These are phyloP conservation scores for Mucor racemosus DNA, from an alignment of 371 early-diverging fungal genomes.

Conservation along the genomic window DNA sequence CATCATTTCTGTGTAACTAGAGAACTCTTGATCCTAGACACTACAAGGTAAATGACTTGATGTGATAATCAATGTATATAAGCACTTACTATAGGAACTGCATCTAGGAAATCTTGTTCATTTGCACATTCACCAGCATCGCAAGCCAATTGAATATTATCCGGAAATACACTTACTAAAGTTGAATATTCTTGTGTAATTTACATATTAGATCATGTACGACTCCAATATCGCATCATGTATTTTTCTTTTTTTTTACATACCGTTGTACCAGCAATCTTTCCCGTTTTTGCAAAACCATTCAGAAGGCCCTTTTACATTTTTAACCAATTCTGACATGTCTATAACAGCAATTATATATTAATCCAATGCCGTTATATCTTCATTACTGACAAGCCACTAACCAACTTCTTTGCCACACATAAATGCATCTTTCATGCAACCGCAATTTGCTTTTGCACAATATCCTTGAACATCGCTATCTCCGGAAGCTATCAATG, in stretches of 20 bases:
- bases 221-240: not conserved
- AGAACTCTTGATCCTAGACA: slow-evolving; percentile 39
- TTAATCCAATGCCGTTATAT: no score
- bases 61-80: not conserved
- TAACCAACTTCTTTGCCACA: slow-evolving; percentile 65
- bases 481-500: slow-evolving; percentile 27
- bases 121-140: slow-evolving; percentile 67
- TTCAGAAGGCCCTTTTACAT: slow-evolving; percentile 54
- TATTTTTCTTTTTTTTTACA: slow-evolving; percentile 6
- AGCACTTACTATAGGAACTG: slow-evolving; percentile 40
- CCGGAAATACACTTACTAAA: slow-evolving; percentile 57
- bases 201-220: slow-evolving; percentile 7
- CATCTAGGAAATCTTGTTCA: slow-evolving; percentile 49
- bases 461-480: slow-evolving; percentile 53
- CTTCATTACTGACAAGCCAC: not conserved
- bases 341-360: slow-evolving; percentile 22
- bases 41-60: not conserved
- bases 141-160: slow-evolving; percentile 60
- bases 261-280: slow-evolving; percentile 65
- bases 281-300: slow-evolving; percentile 55
- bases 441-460: slow-evolving; percentile 52
- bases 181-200: slow-evolving; percentile 52
- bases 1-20: slow-evolving; percentile 43
- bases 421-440: slow-evolving; percentile 60
- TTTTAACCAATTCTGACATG: slow-evolving; percentile 51